These are phyloP conservation scores for Microbotryum violaceum DNA, from an alignment of 1,284 basidiomycete species.

Conservation along the genomic window DNA sequence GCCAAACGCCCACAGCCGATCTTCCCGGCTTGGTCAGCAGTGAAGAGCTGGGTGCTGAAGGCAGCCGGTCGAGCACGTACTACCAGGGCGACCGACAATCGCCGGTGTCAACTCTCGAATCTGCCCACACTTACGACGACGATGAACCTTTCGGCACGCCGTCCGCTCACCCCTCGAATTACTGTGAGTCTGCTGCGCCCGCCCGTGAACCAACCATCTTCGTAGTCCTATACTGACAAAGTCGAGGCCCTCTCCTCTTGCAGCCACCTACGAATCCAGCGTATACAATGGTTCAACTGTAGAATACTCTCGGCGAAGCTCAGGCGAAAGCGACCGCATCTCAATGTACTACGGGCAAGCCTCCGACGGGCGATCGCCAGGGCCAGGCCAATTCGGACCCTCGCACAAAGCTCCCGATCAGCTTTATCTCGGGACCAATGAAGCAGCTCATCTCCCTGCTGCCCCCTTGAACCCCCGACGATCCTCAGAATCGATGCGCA, in stretches of 20 bases:
- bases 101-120: too few relatives aligned
- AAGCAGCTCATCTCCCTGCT: slow-evolving; percentile 6
- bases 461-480: slow-evolving; percentile 11
- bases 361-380: neutral
- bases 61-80: too few relatives aligned
- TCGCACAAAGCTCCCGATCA: slow-evolving; percentile 16
- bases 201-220: neutral
- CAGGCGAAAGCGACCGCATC: slow-evolving; percentile 20
- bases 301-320: slow-evolving; percentile 22
- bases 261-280: too few relatives aligned
- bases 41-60: too few relatives aligned
- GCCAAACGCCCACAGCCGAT: too few relatives aligned
- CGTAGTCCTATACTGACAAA: neutral
- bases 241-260: neutral
- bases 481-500: slow-evolving; percentile 33
- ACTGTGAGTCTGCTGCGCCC: too few relatives aligned
- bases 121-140: too few relatives aligned
- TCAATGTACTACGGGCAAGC: slow-evolving; percentile 11
- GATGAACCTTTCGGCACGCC: too few relatives aligned
- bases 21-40: too few relatives aligned
- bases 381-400: slow-evolving; percentile 1
- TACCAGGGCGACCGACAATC: too few relatives aligned
- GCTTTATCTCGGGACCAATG: neutral
- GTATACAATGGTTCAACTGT: too few relatives aligned
- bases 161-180: too few relatives aligned